Percentiles rank a stretch among this genome's conserved stretches.
Conservation (phyloP, 352 stramenopile genomes). For the Pythium diclinum region DNA sequence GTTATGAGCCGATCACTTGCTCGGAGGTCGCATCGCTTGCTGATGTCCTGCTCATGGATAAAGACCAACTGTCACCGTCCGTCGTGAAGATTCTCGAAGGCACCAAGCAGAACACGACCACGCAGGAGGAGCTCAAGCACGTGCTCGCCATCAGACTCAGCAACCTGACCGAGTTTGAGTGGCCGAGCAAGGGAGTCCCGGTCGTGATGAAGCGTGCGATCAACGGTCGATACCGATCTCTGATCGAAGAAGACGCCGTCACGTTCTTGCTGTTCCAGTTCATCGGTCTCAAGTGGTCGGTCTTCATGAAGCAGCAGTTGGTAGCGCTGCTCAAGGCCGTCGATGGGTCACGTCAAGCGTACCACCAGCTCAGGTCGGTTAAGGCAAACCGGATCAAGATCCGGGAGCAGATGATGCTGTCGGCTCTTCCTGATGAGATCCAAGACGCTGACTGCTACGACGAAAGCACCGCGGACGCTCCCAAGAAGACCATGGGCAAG, state of each 20-base stretch:
- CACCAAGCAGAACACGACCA: conserved; percentile 3
- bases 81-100: conserved; percentile 14
- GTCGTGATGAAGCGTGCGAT: conserved; percentile 24
- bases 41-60: conserved; percentile 6
- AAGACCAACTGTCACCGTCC: conserved; percentile 8
- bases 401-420: conserved; percentile 11
- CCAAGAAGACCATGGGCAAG: neutral
- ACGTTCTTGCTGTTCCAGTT: conserved; percentile 26
- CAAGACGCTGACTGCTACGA: neutral
- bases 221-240: conserved; percentile 21
- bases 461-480: neutral
- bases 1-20: neutral
- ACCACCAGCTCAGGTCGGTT: neutral
- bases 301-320: conserved; percentile 9
- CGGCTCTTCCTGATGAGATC: conserved; percentile 6
- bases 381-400: neutral
- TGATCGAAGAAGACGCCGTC: conserved; percentile 24
- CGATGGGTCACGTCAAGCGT: neutral
- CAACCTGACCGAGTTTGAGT: conserved; percentile 23
- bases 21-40: conserved; percentile 8
- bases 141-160: conserved; percentile 22
- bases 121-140: conserved; percentile 14
- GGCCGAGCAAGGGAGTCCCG: conserved; percentile 9
- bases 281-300: conserved; percentile 19
- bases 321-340: conserved; percentile 5